Evolutionary conservation across 2,329 filamentous ascomycete genomes (phyloP).

Genomic region (Cryphonectria nitschkei): DNA sequence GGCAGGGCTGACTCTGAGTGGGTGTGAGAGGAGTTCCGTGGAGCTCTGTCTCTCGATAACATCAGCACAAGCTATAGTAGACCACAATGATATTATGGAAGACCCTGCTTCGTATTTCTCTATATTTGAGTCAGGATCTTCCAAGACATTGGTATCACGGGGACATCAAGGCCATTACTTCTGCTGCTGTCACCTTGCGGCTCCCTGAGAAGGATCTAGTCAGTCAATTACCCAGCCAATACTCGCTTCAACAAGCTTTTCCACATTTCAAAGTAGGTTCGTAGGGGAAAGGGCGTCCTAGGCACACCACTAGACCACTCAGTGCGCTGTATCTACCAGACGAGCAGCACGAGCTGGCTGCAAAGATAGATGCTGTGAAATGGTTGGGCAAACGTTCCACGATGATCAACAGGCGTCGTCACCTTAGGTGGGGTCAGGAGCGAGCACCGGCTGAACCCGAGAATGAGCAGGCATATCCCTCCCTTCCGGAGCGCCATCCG

Average conservation of each 20-base stretch:
- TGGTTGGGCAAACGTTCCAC: slow-evolving; percentile 7
- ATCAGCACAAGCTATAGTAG: neutral
- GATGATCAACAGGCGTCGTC: neutral
- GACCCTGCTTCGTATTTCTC: neutral
- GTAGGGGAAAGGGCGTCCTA: too few relatives aligned
- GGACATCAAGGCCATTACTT: neutral
- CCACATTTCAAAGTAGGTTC: neutral
- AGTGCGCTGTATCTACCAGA: neutral
- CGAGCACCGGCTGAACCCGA: slow-evolving; percentile 26
- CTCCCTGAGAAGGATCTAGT: neutral
- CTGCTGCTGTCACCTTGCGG: neutral
- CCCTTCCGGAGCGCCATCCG: neutral
- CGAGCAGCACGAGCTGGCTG: neutral
- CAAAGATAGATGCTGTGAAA: slow-evolving; percentile 11
- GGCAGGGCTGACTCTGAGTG: slow-evolving; percentile 3
- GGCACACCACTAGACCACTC: neutral
- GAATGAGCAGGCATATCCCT: slow-evolving; percentile 17
- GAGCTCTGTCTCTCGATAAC: neutral
- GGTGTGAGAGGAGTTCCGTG: neutral
- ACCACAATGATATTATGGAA: neutral
- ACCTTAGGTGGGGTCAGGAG: neutral
- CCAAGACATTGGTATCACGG: slow-evolving; percentile 22
- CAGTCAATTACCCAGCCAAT: neutral
- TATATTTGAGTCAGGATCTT: slow-evolving; percentile 18
- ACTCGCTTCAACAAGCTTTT: neutral